Conservation (phyloP, 768 basidiomycete genomes). For the Galerina marginata region DNA sequence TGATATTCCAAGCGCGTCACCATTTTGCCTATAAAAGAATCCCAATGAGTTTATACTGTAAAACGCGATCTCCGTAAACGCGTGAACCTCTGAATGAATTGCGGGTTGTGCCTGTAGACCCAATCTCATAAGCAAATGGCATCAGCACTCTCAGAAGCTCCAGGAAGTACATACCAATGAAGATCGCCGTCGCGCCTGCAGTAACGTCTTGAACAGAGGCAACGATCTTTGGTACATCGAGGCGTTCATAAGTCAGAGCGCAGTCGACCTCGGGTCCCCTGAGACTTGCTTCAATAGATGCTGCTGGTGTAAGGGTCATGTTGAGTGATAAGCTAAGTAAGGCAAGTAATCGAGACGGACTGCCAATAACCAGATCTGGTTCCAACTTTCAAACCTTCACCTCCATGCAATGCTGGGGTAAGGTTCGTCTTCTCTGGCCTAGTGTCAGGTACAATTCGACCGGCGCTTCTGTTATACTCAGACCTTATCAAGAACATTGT, state of each 20-base stretch:
- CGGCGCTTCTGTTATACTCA: constrained; percentile 46
- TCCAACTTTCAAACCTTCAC: background rate
- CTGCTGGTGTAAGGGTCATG: constrained; percentile 31
- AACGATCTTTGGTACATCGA: constrained; percentile 65
- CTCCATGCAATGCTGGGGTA: constrained; percentile 25
- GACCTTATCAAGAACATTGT: constrained; percentile 91
- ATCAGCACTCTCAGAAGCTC: background rate
- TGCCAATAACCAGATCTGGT: background rate
- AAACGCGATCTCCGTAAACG: background rate
- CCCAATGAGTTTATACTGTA: background rate
- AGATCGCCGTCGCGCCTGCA: constrained; percentile 76
- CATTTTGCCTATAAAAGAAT: constrained; percentile 53
- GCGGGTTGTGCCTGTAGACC: constrained; percentile 65
- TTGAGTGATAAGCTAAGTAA: background rate
- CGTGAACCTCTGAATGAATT: constrained; percentile 79
- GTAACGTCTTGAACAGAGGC: constrained; percentile 62
- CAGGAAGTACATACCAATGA: constrained; percentile 71
- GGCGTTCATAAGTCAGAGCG: constrained; percentile 60
- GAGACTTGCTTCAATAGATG: constrained; percentile 50
- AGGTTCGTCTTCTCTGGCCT: constrained; percentile 3
- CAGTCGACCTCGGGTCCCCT: constrained; percentile 55
- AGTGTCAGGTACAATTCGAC: constrained; percentile 16
- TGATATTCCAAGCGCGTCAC: constrained; percentile 83
- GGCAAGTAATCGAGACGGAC: background rate
- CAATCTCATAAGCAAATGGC: constrained; percentile 1